phyloP scores from a whole-genome alignment of 2,329 filamentous ascomycete genomes.

The Trichoderma koningiopsis region DNA sequence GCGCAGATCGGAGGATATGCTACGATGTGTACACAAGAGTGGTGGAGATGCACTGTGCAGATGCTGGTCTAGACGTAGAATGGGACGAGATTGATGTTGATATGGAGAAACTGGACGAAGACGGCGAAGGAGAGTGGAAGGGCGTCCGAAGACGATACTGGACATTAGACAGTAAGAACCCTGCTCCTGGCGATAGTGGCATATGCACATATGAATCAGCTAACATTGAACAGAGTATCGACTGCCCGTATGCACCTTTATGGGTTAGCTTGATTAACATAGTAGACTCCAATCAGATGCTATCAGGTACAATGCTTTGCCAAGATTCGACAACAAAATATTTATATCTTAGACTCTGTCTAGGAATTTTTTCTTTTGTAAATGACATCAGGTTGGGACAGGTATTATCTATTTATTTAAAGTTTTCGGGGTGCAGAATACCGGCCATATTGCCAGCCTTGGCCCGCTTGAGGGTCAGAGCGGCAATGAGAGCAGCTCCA shows the following conservation, averaged over 20 bases:
- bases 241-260: constrained; percentile 73
- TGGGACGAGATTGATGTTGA: constrained; percentile 81
- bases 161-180: constrained; percentile 69
- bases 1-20: constrained; percentile 87
- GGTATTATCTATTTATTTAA: constrained; percentile 37
- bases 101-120: constrained; percentile 62
- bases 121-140: constrained; percentile 77
- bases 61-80: constrained; percentile 86
- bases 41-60: constrained; percentile 84
- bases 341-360: constrained; percentile 20
- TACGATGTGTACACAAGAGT: constrained; percentile 97
- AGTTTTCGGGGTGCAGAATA: constrained; percentile 67
- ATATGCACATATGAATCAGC: constrained; percentile 27
- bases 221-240: constrained; percentile 60
- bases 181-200: constrained; percentile 21
- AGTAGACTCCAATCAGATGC: constrained; percentile 23
- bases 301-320: not conserved
- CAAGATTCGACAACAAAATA: not conserved
- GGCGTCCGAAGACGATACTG: constrained; percentile 88
- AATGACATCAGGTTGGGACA: not conserved
- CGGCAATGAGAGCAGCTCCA: constrained; percentile 92
- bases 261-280: constrained; percentile 54
- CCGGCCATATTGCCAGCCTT: constrained; percentile 64
- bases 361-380: not conserved
- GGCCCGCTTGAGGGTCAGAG: constrained; percentile 66